These are phyloP conservation scores for Amoebophrya sp. DNA, from an alignment of 169 alveolate species.

Conservation along the genomic window DNA sequence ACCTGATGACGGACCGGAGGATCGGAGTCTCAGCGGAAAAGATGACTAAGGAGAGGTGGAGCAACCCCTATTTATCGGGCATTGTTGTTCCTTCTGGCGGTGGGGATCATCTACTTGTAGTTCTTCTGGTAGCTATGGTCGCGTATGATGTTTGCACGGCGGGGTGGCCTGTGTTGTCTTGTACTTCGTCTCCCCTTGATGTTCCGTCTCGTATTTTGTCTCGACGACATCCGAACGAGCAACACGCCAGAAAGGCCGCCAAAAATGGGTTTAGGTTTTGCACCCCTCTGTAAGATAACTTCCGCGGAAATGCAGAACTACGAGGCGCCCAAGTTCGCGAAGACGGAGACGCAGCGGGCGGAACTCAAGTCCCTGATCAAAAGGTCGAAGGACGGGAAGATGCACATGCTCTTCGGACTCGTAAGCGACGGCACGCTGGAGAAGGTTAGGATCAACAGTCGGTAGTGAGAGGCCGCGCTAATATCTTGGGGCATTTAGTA, in stretches of 20 bases:
- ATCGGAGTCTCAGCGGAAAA: background rate
- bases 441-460: too few species aligned
- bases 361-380: background rate
- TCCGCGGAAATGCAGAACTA: background rate
- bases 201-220: background rate
- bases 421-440: background rate
- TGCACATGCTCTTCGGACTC: background rate
- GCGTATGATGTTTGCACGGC: background rate
- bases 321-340: background rate
- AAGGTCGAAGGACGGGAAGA: background rate
- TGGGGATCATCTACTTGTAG: too few species aligned
- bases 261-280: background rate
- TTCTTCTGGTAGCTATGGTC: too few species aligned
- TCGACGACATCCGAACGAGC: too few species aligned
- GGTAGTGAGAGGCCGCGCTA: too few species aligned
- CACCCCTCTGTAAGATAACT: background rate
- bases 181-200: background rate
- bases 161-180: background rate
- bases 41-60: background rate
- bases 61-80: background rate
- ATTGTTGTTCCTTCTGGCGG: background rate
- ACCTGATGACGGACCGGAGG: background rate
- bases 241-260: too few species aligned
- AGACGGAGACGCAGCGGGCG: background rate
- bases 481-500: too few species aligned